Percentiles rank a stretch among this genome's conserved stretches.
These are phyloP conservation scores for Stephania yunnanensis DNA, from an alignment of 164 flowering plant species.

Conservation along the genomic window DNA sequence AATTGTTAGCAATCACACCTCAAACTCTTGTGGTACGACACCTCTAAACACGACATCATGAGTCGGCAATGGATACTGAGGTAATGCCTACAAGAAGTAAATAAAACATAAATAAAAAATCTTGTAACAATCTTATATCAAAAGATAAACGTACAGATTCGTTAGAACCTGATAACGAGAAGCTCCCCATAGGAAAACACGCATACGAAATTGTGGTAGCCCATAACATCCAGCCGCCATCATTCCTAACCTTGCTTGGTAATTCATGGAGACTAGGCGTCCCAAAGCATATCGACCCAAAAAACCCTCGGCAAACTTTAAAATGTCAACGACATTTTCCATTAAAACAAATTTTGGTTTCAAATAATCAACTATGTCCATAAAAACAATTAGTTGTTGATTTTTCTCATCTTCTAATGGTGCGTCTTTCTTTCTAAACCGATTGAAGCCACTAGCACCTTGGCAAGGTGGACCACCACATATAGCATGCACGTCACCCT, in stretches of 20 bases:
- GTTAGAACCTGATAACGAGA: conserved; percentile 17
- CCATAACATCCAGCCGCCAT: conserved; percentile 91
- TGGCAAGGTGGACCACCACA: conserved; percentile 99
- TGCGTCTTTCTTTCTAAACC: conserved; percentile 46
- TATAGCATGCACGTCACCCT: conserved; percentile 79
- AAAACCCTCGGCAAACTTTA: conserved; percentile 52
- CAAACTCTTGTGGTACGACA: conserved; percentile 46
- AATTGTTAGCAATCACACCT: conserved; percentile 31
- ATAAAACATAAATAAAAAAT: not conserved
- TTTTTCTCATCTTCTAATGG: conserved; percentile 70
- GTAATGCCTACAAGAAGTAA: conserved; percentile 44
- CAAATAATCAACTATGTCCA: conserved; percentile 65
- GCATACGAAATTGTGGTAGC: conserved; percentile 77
- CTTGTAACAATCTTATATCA: not conserved
- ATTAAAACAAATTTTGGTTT: conserved; percentile 72
- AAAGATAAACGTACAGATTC: not conserved
- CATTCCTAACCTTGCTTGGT: conserved; percentile 71
- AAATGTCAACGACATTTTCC: conserved; percentile 85
- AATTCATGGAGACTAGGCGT: conserved; percentile 58
- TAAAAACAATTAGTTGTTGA: conserved; percentile 56
- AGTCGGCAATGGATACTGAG: conserved; percentile 75
- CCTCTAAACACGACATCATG: conserved; percentile 70
- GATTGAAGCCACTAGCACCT: conserved; percentile 82
- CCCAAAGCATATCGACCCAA: conserved; percentile 71
- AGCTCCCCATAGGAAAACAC: conserved; percentile 89